Evolutionary conservation across 1,284 basidiomycete species (phyloP).

Genomic region (Cystobasidium sp.): DNA sequence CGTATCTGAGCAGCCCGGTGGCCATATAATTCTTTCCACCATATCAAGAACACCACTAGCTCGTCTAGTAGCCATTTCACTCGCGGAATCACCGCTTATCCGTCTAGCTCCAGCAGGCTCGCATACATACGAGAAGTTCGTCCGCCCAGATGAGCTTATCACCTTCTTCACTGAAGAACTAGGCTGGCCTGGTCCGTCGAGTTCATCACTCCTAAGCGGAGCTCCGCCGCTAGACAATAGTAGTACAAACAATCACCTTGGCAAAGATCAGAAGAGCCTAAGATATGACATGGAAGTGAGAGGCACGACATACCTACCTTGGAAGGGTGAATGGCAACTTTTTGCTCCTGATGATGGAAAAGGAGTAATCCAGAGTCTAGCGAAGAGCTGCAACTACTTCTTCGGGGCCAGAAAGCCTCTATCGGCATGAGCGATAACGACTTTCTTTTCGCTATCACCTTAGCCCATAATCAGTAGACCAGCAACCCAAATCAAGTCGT

Average conservation of each 20-base stretch:
- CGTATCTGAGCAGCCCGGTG: slow-evolving; percentile 71
- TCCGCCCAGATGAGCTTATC: slow-evolving; percentile 86
- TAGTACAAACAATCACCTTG: slow-evolving; percentile 14
- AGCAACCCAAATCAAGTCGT: not conserved
- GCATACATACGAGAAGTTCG: slow-evolving; percentile 87
- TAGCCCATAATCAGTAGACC: not conserved
- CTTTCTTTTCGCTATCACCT: not conserved
- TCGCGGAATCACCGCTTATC: slow-evolving; percentile 79
- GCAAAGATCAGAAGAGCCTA: slow-evolving; percentile 8
- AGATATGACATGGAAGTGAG: slow-evolving; percentile 73
- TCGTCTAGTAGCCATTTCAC: slow-evolving; percentile 84
- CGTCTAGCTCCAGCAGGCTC: slow-evolving; percentile 85
- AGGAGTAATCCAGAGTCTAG: slow-evolving; percentile 76
- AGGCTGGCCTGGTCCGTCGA: slow-evolving; percentile 59
- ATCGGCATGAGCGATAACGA: not conserved
- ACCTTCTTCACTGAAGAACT: slow-evolving; percentile 73
- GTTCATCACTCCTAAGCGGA: slow-evolving; percentile 61
- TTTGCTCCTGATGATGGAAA: slow-evolving; percentile 67
- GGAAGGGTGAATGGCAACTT: slow-evolving; percentile 73
- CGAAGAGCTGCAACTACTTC: slow-evolving; percentile 46
- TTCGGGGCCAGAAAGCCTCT: slow-evolving; percentile 48
- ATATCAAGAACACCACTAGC: slow-evolving; percentile 90
- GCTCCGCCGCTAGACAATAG: slow-evolving; percentile 60
- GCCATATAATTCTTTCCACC: slow-evolving; percentile 94
- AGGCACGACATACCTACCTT: slow-evolving; percentile 80